A percentile compares a stretch with the other conserved stretches of the same genome.
Evolutionary conservation across 2,329 filamentous ascomycete genomes (phyloP).

Genomic region (Fusarium haematococcum): DNA sequence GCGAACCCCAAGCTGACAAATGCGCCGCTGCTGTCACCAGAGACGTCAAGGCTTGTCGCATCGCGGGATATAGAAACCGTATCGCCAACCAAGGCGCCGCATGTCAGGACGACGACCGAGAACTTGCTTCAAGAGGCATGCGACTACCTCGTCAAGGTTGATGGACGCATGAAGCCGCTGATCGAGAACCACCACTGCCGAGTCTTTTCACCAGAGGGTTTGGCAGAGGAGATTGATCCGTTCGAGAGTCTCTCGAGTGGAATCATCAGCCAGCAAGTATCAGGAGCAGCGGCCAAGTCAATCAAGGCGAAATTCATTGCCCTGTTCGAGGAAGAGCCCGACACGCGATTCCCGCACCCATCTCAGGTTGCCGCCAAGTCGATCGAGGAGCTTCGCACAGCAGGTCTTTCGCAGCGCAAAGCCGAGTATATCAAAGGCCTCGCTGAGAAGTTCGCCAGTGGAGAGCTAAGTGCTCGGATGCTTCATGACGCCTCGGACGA

Average conservation of each 20-base stretch:
- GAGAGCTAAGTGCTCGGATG: constrained; percentile 81
- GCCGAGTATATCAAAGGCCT: constrained; percentile 94
- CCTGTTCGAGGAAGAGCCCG: constrained; percentile 68
- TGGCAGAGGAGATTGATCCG: constrained; percentile 89
- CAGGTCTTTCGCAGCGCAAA: constrained; percentile 92
- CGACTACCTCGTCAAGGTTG: constrained; percentile 78
- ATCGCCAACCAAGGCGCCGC: constrained; percentile 58
- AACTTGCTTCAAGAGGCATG: constrained; percentile 81
- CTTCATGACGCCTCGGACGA: constrained; percentile 85
- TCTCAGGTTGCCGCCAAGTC: constrained; percentile 74
- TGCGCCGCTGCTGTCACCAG: constrained; percentile 77
- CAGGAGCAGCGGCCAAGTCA: constrained; percentile 87
- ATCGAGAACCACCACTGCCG: constrained; percentile 81
- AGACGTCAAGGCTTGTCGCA: constrained; percentile 72
- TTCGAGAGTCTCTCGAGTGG: constrained; percentile 86
- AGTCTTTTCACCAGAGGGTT: constrained; percentile 82
- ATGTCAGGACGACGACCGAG: constrained; percentile 67
- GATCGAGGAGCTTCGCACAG: constrained; percentile 79
- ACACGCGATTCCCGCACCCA: constrained; percentile 76
- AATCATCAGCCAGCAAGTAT: constrained; percentile 97
- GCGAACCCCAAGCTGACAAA: constrained; percentile 75
- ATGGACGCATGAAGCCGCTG: constrained; percentile 77
- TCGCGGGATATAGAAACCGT: constrained; percentile 58
- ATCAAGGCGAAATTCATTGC: constrained; percentile 88
- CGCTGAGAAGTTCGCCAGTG: constrained; percentile 80